A percentile compares a stretch with the other conserved stretches of the same genome.
Evolutionary conservation across 139 green algal genomes (phyloP).

Genomic region (Ettlia oleoabundans): DNA sequence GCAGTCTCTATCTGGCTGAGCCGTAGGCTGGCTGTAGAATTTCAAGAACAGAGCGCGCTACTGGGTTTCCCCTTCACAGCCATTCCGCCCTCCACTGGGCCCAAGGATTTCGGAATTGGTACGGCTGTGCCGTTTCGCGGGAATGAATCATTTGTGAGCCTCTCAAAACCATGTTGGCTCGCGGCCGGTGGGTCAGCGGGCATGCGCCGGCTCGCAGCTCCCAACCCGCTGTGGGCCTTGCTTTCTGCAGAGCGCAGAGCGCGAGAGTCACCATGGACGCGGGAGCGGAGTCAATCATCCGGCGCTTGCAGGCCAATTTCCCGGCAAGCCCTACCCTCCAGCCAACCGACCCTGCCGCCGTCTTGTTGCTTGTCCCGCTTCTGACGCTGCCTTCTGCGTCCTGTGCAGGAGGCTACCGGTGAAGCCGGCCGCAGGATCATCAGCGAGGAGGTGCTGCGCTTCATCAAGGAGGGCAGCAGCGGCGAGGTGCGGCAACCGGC

Average conservation of each 20-base stretch:
- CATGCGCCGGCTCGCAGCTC: too few relatives aligned
- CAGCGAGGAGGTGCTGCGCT: constrained; percentile 22
- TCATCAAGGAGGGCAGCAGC: constrained; percentile 16
- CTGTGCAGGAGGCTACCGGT: background rate
- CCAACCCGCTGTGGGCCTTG: too few relatives aligned
- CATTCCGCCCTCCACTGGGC: background rate
- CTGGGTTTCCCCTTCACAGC: background rate
- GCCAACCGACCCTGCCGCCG: too few relatives aligned
- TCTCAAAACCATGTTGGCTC: too few relatives aligned
- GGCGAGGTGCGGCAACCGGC: constrained; percentile 28
- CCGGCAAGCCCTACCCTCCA: background rate
- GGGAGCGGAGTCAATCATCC: constrained; percentile 9
- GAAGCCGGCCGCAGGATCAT: constrained; percentile 15
- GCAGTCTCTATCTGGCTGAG: too few relatives aligned
- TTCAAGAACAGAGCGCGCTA: background rate
- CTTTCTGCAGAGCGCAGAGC: background rate
- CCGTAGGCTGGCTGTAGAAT: too few relatives aligned
- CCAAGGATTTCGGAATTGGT: too few relatives aligned
- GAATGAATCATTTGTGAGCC: too few relatives aligned
- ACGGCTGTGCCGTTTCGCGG: too few relatives aligned
- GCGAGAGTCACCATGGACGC: constrained; percentile 11
- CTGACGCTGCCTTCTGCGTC: background rate
- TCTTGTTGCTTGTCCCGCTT: too few relatives aligned
- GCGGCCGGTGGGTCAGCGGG: too few relatives aligned
- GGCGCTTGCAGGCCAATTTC: constrained; percentile 24